Evolutionary conservation across 768 basidiomycete species (phyloP).

Genomic region (Suillus sp.): DNA sequence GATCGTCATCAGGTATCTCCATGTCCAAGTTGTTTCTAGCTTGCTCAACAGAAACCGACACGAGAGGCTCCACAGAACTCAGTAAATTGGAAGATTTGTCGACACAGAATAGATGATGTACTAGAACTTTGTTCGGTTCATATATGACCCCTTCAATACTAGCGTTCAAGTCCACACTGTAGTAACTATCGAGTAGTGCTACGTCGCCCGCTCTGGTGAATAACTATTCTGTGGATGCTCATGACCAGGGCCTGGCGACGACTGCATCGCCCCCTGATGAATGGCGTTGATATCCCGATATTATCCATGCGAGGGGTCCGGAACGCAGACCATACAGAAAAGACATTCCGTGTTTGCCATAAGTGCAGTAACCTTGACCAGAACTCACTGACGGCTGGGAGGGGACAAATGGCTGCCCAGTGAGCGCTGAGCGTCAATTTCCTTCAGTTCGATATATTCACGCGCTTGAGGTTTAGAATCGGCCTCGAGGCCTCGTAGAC

Average conservation of each 20-base stretch:
- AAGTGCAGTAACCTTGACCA: background rate
- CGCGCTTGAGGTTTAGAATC: too few species aligned
- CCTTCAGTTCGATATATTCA: background rate
- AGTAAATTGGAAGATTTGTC: background rate
- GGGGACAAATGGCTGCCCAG: too few species aligned
- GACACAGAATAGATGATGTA: constrained; percentile 34
- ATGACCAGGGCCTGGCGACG: background rate
- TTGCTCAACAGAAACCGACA: constrained; percentile 72
- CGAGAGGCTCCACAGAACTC: constrained; percentile 55
- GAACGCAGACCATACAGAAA: background rate
- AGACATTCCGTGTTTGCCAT: background rate
- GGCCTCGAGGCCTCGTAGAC: too few species aligned
- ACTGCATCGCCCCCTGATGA: background rate
- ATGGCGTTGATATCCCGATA: background rate
- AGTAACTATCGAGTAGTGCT: constrained; percentile 42
- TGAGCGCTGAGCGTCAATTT: background rate
- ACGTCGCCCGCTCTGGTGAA: background rate
- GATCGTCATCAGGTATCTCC: constrained; percentile 52
- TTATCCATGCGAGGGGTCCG: background rate
- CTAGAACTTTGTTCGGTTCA: constrained; percentile 63
- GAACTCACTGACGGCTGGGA: background rate
- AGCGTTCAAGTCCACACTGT: constrained; percentile 59
- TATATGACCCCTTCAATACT: constrained; percentile 52
- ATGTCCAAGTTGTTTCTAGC: constrained; percentile 53
- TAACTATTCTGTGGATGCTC: background rate